A percentile compares a stretch with the other conserved stretches of the same genome.
These are phyloP conservation scores for Pancytospora epiphaga DNA, from an alignment of 371 early-diverging fungal genomes.

Conservation along the genomic window DNA sequence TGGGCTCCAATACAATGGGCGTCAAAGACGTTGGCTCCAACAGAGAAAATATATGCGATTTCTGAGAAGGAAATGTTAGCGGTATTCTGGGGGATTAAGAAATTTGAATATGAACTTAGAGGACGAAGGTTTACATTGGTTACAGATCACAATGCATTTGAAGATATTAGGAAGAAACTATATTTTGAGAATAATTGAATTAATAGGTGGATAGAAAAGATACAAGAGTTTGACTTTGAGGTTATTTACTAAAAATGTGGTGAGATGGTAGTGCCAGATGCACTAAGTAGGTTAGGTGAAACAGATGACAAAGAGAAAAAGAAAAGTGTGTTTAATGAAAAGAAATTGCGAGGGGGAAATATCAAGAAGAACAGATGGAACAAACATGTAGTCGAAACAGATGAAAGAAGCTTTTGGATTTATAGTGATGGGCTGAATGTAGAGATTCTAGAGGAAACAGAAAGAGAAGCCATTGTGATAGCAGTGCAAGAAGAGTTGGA, in stretches of 20 bases:
- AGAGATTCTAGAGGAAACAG: not conserved
- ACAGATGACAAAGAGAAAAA: constrained; percentile 3
- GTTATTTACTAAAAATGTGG: constrained; percentile 23
- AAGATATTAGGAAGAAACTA: constrained; percentile 23
- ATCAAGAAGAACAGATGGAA: too few relatives aligned
- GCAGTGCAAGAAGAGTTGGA: constrained; percentile 2
- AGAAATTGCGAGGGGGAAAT: not conserved
- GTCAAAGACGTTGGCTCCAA: constrained; percentile 24
- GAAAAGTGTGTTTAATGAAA: not conserved
- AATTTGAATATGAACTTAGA: constrained; percentile 40
- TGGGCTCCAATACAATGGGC: constrained; percentile 24
- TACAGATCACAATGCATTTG: constrained; percentile 50
- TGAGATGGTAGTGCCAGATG: constrained; percentile 25
- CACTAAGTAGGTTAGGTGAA: constrained; percentile 29
- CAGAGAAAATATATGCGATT: constrained; percentile 30
- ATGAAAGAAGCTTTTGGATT: too few relatives aligned
- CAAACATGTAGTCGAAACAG: too few relatives aligned
- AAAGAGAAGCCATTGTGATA: constrained; percentile 7
- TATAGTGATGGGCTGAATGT: too few relatives aligned
- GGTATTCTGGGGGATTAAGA: constrained; percentile 29
- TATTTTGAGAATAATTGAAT: constrained; percentile 26
- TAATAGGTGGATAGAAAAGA: constrained; percentile 36
- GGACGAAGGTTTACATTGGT: constrained; percentile 37
- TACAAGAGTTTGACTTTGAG: constrained; percentile 29
- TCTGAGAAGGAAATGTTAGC: constrained; percentile 44